These are phyloP conservation scores for Lactifluus volemus DNA, from an alignment of 768 basidiomycete genomes.

Conservation along the genomic window DNA sequence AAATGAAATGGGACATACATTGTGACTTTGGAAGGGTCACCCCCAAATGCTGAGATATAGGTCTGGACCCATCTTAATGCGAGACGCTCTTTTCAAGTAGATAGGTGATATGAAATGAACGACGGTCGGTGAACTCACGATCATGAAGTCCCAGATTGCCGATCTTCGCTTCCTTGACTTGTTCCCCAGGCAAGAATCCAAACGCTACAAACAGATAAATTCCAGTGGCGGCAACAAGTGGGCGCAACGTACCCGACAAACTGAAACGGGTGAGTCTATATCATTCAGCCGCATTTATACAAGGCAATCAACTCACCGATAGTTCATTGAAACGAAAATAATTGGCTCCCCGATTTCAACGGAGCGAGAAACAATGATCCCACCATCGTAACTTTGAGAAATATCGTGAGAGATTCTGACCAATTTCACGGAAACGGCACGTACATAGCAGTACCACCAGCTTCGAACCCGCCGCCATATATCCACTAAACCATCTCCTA, in stretches of 20 bases:
- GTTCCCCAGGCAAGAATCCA: conserved; percentile 16
- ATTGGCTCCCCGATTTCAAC: conserved; percentile 8
- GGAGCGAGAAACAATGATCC: conserved; percentile 7
- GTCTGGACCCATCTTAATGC: conserved; percentile 35
- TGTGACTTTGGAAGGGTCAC: conserved; percentile 29
- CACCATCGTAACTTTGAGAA: conserved; percentile 4
- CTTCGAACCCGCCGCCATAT: conserved; percentile 3
- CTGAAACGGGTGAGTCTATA: too few relatives aligned
- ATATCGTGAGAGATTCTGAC: not conserved
- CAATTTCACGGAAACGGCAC: not conserved
- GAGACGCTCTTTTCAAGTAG: conserved; percentile 23
- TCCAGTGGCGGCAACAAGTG: not conserved
- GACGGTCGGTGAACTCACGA: conserved; percentile 2
- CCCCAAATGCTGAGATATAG: conserved; percentile 34
- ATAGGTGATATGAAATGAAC: not conserved
- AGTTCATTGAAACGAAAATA: conserved; percentile 19
- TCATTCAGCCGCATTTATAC: too few relatives aligned
- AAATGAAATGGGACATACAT: conserved; percentile 12
- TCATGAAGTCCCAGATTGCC: conserved; percentile 6
- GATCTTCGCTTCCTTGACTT: conserved; percentile 7
- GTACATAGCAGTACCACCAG: conserved; percentile 10
- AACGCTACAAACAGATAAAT: conserved; percentile 1
- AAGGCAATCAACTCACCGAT: conserved; percentile 9
- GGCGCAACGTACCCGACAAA: too few relatives aligned
- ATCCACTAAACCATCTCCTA: conserved; percentile 7